These are phyloP conservation scores for Echria macrotheca DNA, from an alignment of 495 filamentous ascomycete species.

Conservation along the genomic window DNA sequence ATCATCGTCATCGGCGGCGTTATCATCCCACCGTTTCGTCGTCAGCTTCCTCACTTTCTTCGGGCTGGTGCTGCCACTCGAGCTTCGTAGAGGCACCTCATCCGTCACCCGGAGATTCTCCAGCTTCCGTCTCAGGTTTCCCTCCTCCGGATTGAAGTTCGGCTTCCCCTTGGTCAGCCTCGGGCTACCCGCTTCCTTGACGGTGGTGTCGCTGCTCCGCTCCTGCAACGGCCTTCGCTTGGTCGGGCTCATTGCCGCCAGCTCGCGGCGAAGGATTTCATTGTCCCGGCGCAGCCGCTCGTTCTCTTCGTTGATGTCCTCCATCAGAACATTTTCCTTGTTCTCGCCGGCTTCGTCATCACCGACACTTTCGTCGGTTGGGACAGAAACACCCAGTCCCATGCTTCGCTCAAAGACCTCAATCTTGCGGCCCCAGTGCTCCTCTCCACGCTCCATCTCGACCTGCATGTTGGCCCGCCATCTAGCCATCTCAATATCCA, in stretches of 20 bases:
- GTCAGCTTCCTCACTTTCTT: slow-evolving; percentile 39
- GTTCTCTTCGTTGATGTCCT: slow-evolving; percentile 58
- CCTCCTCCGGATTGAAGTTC: slow-evolving; percentile 10
- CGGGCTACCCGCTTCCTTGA: slow-evolving; percentile 1
- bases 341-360: slow-evolving; percentile 39
- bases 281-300: slow-evolving; percentile 51
- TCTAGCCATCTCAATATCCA: slow-evolving; percentile 65
- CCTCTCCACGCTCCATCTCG: slow-evolving; percentile 69
- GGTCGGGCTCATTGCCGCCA: slow-evolving; percentile 34
- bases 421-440: slow-evolving; percentile 84
- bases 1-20: slow-evolving; percentile 29
- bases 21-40: slow-evolving; percentile 30
- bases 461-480: slow-evolving; percentile 71
- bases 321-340: slow-evolving; percentile 46
- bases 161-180: slow-evolving; percentile 13
- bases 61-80: slow-evolving; percentile 18
- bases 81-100: slow-evolving; percentile 3
- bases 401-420: slow-evolving; percentile 75
- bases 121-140: slow-evolving; percentile 17
- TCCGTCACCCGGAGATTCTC: slow-evolving; percentile 24
- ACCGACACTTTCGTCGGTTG: slow-evolving; percentile 10
- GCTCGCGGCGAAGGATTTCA: slow-evolving; percentile 43
- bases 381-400: slow-evolving; percentile 26
- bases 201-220: slow-evolving; percentile 21
- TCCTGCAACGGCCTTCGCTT: slow-evolving; percentile 43